Percentiles rank a stretch among this genome's conserved stretches.
These are phyloP conservation scores for Heterobasidion occidentale DNA, from an alignment of 1,284 basidiomycete species.

Conservation along the genomic window DNA sequence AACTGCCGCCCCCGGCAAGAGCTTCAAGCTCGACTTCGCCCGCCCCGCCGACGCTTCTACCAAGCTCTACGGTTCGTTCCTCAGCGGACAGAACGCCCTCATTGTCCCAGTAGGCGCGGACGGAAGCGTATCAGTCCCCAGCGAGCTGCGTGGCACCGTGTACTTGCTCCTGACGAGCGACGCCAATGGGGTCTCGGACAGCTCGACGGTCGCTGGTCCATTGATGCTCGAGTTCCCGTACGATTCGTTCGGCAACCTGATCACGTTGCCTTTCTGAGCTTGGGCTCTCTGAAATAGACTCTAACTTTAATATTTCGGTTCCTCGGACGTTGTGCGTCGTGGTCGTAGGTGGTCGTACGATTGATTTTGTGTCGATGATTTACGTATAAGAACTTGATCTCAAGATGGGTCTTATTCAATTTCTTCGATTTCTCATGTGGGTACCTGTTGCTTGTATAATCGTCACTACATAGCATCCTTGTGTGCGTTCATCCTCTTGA, in stretches of 20 bases:
- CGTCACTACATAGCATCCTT: too few species aligned
- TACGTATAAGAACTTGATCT: too few species aligned
- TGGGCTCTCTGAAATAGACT: too few species aligned
- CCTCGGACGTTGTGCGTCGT: too few species aligned
- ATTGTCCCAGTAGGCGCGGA: constrained; percentile 23
- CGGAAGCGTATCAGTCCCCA: constrained; percentile 24
- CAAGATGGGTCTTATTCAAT: too few species aligned
- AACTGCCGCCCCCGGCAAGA: constrained; percentile 16
- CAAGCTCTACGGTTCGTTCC: constrained; percentile 30
- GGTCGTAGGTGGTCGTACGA: too few species aligned
- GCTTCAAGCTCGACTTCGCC: constrained; percentile 21
- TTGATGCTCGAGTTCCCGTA: constrained; percentile 21
- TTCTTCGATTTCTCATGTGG: too few species aligned
- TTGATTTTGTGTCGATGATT: too few species aligned
- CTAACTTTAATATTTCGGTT: too few species aligned
- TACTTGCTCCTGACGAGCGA: constrained; percentile 21
- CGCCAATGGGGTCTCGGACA: constrained; percentile 16
- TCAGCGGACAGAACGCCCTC: constrained; percentile 26
- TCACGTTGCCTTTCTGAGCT: background rate
- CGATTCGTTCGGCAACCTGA: constrained; percentile 9
- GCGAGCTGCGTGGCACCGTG: constrained; percentile 21
- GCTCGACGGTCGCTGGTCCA: constrained; percentile 21
- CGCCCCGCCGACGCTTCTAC: constrained; percentile 11
- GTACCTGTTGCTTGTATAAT: too few species aligned
- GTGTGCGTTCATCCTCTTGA: too few species aligned